Conservation (phyloP, 2,329 filamentous ascomycete genomes). For the Fusarium concolor region DNA sequence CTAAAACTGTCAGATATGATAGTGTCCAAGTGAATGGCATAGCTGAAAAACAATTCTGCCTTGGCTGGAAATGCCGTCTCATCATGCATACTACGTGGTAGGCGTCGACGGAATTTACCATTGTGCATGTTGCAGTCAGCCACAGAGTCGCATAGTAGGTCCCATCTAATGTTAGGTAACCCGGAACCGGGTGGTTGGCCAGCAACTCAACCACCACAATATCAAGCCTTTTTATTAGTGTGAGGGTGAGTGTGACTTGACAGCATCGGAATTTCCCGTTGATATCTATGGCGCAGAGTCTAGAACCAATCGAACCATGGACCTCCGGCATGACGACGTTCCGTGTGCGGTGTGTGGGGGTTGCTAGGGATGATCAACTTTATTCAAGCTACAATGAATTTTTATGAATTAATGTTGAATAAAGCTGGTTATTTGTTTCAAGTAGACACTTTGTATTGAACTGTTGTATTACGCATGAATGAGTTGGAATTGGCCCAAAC, state of each 20-base stretch:
- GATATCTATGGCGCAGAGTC: conserved; percentile 10
- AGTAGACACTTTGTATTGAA: background rate
- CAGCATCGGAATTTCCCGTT: conserved; percentile 29
- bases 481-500: background rate
- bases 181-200: conserved; percentile 12
- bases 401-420: background rate
- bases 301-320: conserved; percentile 18
- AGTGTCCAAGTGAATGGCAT: background rate
- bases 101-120: conserved; percentile 24
- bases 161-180: conserved; percentile 11
- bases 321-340: conserved; percentile 20
- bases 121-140: conserved; percentile 13
- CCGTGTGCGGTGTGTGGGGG: conserved; percentile 15
- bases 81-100: conserved; percentile 27
- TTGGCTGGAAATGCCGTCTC: conserved; percentile 27
- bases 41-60: conserved; percentile 21
- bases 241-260: conserved; percentile 11
- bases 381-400: conserved; percentile 1
- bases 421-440: background rate
- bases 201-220: conserved; percentile 33
- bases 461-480: background rate
- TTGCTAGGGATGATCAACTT: conserved; percentile 2
- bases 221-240: conserved; percentile 16
- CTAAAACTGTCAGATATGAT: background rate
- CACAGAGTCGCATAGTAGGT: conserved; percentile 7